Base-by-base conservation (phyloP, 768 basidiomycete genomes). In the Dacryopinax primogenitus region DNA sequence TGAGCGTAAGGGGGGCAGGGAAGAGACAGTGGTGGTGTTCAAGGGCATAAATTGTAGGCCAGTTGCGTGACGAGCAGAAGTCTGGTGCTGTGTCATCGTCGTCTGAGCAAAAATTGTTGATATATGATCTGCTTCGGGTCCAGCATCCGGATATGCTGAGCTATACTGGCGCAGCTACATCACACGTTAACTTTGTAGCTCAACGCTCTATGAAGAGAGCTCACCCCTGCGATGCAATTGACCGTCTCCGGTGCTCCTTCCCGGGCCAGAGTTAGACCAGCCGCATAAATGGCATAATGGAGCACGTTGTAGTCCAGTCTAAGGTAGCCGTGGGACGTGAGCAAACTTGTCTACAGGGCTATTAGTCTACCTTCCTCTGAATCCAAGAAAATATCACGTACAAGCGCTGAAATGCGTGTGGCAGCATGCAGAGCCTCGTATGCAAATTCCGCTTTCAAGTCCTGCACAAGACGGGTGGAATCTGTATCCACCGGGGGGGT, bases 371-470 rank as follows among this genome's bases (percentile, higher is more conserved):
- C 37, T 12, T 23, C 47, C 21, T 62, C 36, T 41, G 18, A 6
- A 18, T 44, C 28, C 21, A n/a, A 66, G 35, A 3, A n/a, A 34
- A 39, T 51, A 62, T 47, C 62, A 78, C 85, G 70, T 66, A 88
- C 88, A 73, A 96, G 76, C n/a, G 91, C 92, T 11, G 93, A 85
- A 68, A 96, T 90, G 62, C 93, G 85, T 69, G 90, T 76, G 0
- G 93, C 90, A 23, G 88, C 88, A 69, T 93, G 88, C 66, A 92
- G 71, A 1, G 90, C 88, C 72, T 95, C 92, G 35, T 90, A 86
- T 45, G 83, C 80, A 37, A 93, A 81, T 73, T 86, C 87, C 33
- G 81, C 78, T 76, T 85, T 87, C 65, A 81, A 76, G 47, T 78
- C 78, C 69, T 88, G 86, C 71, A 45, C 74, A 69, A 30, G 74